phyloP scores from a whole-genome alignment of 1,284 basidiomycete species.

The Puccinia hordei region DNA sequence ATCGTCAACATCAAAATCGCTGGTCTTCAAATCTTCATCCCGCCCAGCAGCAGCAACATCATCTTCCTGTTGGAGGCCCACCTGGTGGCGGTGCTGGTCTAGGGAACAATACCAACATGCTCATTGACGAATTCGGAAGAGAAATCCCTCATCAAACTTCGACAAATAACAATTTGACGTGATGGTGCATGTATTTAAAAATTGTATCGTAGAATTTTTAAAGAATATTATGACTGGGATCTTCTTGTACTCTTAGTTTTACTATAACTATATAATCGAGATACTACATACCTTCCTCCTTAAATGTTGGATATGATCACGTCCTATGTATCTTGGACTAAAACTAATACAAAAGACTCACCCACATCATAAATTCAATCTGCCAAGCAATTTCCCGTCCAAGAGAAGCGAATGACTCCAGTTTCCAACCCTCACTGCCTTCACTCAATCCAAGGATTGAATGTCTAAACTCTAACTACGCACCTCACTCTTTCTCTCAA shows the following conservation, averaged over 20 bases:
- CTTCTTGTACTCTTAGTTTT: constrained; percentile 12
- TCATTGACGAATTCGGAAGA: constrained; percentile 4
- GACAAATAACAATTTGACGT: neutral
- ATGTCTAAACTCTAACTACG: too few relatives aligned
- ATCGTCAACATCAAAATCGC: constrained; percentile 24
- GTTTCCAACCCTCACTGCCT: neutral
- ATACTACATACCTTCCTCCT: too few relatives aligned
- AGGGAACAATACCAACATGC: neutral
- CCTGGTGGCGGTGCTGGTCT: neutral
- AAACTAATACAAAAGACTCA: too few relatives aligned
- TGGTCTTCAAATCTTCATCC: constrained; percentile 5
- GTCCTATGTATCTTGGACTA: neutral
- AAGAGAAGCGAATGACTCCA: too few relatives aligned
- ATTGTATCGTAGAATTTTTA: neutral
- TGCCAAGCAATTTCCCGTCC: too few relatives aligned
- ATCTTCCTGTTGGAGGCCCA: neutral
- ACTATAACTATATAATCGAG: too few relatives aligned
- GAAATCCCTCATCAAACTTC: constrained; percentile 11
- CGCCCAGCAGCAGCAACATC: neutral
- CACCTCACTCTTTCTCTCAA: too few relatives aligned
- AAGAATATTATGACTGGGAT: neutral
- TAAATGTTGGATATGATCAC: neutral
- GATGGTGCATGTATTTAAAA: neutral
- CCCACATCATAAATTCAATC: too few relatives aligned
- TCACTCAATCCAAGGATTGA: too few relatives aligned